Evolutionary conservation across 139 green algal species (phyloP), one percentile per base, ranked within the genome.

Genomic region (Chlamydomonas eustigma): DNA sequence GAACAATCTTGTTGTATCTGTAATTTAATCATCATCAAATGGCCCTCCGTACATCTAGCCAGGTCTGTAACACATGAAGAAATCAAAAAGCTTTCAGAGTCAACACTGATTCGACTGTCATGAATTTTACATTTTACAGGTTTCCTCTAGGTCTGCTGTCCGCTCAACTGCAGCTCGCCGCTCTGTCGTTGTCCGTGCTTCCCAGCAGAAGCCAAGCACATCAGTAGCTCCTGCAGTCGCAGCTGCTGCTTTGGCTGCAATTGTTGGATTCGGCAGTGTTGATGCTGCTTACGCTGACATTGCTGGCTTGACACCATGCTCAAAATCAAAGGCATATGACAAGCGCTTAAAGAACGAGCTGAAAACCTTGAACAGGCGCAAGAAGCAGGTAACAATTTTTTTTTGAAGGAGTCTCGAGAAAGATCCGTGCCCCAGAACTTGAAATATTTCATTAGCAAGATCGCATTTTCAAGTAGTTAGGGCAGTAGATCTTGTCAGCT

Each of bases 291-390:
- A 87, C 25, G 94, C 94, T n/a, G 93, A 98, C 72, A 90, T 98
- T 30, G 79, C 92, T 28, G 93, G 96, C 64, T 88, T 99, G 37
- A 99, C 96, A 50, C 92, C 91, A 18, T 99, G 96, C 96, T 87
- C 86, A 39, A 83, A 98, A 84, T 94, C 86, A 89, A 98, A 98
- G 91, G 89, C 89, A 4, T 99, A 93, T 82, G 85, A 84, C 64
- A 98, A 97, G 92, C 83, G 84, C 66, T 73, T 97, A 85, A 98
- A 97, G 91, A 95, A 96, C 67, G 92, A 97, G 87, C 66, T 98
- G 38, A 97, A 94, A 87, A 80, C 32, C 3, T 87, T 98, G 76
- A 77, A 89, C 51, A 95, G 93, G 86, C 85, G 94, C 65, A 75
- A 94, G 52, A 96, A 94, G 85, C 85, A 92, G 78, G 90, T 28